phyloP scores from a whole-genome alignment of 345 rosid genomes.

The Populus ilicifolia region DNA sequence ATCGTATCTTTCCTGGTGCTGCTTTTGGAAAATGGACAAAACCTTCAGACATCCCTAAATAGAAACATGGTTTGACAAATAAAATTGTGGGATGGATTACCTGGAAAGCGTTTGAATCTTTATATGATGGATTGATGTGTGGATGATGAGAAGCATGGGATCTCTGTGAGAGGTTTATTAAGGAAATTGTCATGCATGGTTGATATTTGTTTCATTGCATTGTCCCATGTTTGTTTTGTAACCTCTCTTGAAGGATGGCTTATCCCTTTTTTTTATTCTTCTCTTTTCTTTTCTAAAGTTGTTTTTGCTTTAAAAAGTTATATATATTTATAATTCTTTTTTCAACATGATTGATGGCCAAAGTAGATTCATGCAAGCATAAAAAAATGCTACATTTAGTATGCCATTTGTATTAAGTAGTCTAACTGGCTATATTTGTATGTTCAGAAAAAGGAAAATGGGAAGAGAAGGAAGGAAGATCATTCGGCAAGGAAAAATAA shows the following conservation, averaged over 20 bases:
- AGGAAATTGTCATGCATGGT: background rate
- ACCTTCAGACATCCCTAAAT: too few relatives aligned
- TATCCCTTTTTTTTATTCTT: background rate
- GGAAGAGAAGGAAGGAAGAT: slow-evolving; percentile 81
- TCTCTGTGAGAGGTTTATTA: background rate
- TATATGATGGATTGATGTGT: background rate
- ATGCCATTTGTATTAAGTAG: background rate
- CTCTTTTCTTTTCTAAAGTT: background rate
- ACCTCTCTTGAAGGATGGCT: background rate
- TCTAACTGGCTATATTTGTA: slow-evolving; percentile 13
- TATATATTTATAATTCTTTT: too few relatives aligned
- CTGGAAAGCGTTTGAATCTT: background rate
- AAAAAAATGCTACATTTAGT: background rate
- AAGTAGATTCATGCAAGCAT: background rate
- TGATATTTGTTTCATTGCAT: background rate
- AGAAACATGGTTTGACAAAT: too few relatives aligned
- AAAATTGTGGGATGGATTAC: background rate
- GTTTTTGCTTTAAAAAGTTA: background rate
- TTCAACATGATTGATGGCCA: background rate
- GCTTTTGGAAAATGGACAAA: too few relatives aligned
- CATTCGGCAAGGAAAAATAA: slow-evolving; percentile 69
- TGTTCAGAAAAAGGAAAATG: slow-evolving; percentile 71
- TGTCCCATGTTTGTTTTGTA: background rate
- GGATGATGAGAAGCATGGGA: background rate
- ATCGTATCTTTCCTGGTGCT: too few relatives aligned